A percentile compares a stretch with the other conserved stretches of the same genome.
phyloP scores from a whole-genome alignment of 352 stramenopile species.

The Achlya hypogyna region DNA sequence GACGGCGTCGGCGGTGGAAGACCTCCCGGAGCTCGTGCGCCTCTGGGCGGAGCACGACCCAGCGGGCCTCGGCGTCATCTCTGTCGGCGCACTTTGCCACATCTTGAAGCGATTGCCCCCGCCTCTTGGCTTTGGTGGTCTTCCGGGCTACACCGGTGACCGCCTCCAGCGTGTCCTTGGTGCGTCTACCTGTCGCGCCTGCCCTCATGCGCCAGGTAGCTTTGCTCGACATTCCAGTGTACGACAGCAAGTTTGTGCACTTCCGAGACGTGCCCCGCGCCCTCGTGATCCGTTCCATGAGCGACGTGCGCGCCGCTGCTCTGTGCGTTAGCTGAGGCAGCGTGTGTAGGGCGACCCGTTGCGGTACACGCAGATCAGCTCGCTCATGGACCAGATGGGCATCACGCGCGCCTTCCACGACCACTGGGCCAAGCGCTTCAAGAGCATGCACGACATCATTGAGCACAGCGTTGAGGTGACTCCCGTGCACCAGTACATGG shows the following conservation, averaged over 20 bases:
- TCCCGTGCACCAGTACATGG: neutral
- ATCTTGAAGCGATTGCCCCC: slow-evolving; percentile 69
- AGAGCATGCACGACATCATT: neutral
- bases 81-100: slow-evolving; percentile 51
- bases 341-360: slow-evolving; percentile 9
- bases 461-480: neutral
- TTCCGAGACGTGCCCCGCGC: slow-evolving; percentile 84
- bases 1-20: slow-evolving; percentile 70
- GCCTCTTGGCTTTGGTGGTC: slow-evolving; percentile 58
- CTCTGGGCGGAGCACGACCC: slow-evolving; percentile 87
- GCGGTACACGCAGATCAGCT: neutral
- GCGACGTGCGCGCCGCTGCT: neutral
- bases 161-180: neutral
- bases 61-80: slow-evolving; percentile 71
- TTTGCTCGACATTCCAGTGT: slow-evolving; percentile 59
- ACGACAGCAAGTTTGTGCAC: slow-evolving; percentile 67
- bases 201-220: slow-evolving; percentile 30
- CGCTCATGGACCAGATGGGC: slow-evolving; percentile 13
- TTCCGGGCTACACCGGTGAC: slow-evolving; percentile 14
- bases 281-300: neutral
- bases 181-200: neutral
- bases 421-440: neutral
- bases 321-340: neutral
- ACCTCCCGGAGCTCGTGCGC: slow-evolving; percentile 82
- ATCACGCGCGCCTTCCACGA: slow-evolving; percentile 20